phyloP scores from a whole-genome alignment of 2,329 filamentous ascomycete genomes.

The Hypoxylon sp. region DNA sequence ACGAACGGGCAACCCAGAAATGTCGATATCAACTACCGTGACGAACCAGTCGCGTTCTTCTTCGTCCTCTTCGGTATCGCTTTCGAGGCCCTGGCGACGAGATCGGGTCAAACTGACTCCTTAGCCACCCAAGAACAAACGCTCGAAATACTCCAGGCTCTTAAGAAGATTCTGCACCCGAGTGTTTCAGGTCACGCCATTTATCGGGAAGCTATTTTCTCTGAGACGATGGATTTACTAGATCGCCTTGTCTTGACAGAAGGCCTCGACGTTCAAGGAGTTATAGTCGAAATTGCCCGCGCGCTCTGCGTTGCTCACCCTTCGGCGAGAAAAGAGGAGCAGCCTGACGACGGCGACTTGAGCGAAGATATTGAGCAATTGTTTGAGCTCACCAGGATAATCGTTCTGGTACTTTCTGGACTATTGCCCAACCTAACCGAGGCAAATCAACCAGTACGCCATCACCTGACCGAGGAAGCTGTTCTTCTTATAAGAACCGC shows the following conservation, averaged over 20 bases:
- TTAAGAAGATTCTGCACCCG: constrained; percentile 95
- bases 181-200: constrained; percentile 97
- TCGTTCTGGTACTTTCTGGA: constrained; percentile 91
- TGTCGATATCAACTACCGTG: constrained; percentile 94
- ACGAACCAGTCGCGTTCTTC: constrained; percentile 98
- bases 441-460: constrained; percentile 74
- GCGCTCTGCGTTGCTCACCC: constrained; percentile 93
- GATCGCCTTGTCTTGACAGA: constrained; percentile 95
- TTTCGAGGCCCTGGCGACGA: constrained; percentile 93
- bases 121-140: constrained; percentile 83
- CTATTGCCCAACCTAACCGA: constrained; percentile 87
- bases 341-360: constrained; percentile 80
- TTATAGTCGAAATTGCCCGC: constrained; percentile 94
- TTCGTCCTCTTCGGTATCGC: constrained; percentile 97
- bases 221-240: constrained; percentile 95
- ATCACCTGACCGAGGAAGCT: constrained; percentile 89
- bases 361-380: constrained; percentile 98
- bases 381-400: constrained; percentile 96
- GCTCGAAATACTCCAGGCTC: constrained; percentile 87
- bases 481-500: constrained; percentile 83
- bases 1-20: constrained; percentile 71
- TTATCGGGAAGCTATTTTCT: constrained; percentile 95
- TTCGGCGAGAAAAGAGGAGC: constrained; percentile 80
- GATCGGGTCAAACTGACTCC: constrained; percentile 75
- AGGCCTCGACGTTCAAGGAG: constrained; percentile 86